These are phyloP conservation scores for Acidomyces sp. DNA, from an alignment of 495 filamentous ascomycete genomes.

Conservation along the genomic window DNA sequence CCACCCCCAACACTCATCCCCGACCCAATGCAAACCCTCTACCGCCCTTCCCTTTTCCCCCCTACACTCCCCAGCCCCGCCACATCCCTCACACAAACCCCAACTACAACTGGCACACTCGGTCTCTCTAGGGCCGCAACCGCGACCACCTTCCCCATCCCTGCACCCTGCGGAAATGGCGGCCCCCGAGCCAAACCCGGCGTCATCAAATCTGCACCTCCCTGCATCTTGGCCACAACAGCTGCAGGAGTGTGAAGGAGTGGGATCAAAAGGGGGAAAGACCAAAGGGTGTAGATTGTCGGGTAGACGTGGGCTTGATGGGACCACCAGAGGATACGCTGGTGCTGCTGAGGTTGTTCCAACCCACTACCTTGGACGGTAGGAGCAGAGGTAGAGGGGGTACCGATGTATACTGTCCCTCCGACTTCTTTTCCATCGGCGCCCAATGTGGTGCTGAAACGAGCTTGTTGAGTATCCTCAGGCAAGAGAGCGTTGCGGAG, in stretches of 20 bases:
- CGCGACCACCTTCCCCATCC: slow-evolving; percentile 50
- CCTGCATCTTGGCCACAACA: slow-evolving; percentile 50
- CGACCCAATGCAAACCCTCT: slow-evolving; percentile 55
- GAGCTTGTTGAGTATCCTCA: slow-evolving; percentile 49
- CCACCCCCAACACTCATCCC: slow-evolving; percentile 57
- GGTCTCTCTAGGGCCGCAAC: slow-evolving; percentile 49
- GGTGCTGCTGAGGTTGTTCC: slow-evolving; percentile 43
- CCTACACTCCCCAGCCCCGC: slow-evolving; percentile 41
- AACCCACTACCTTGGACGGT: too few species aligned
- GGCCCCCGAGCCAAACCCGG: slow-evolving; percentile 57
- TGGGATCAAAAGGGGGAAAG: slow-evolving; percentile 47
- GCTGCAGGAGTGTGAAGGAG: slow-evolving; percentile 49
- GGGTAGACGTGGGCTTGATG: slow-evolving; percentile 54
- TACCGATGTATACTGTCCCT: slow-evolving; percentile 54
- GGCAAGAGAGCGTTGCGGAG: slow-evolving; percentile 52
- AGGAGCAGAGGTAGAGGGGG: too few species aligned
- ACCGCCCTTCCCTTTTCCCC: slow-evolving; percentile 59
- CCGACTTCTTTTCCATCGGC: slow-evolving; percentile 50
- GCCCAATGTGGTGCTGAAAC: slow-evolving; percentile 57
- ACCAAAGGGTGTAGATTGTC: slow-evolving; percentile 53
- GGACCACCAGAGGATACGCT: slow-evolving; percentile 58
- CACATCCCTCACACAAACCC: slow-evolving; percentile 55
- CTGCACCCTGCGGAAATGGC: slow-evolving; percentile 50
- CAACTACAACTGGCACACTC: slow-evolving; percentile 51
- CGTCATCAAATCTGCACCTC: slow-evolving; percentile 63